Percentiles rank a stretch among this genome's conserved stretches.
phyloP scores from a whole-genome alignment of 2,329 filamentous ascomycete genomes.

The Stenocarpella maydis region DNA sequence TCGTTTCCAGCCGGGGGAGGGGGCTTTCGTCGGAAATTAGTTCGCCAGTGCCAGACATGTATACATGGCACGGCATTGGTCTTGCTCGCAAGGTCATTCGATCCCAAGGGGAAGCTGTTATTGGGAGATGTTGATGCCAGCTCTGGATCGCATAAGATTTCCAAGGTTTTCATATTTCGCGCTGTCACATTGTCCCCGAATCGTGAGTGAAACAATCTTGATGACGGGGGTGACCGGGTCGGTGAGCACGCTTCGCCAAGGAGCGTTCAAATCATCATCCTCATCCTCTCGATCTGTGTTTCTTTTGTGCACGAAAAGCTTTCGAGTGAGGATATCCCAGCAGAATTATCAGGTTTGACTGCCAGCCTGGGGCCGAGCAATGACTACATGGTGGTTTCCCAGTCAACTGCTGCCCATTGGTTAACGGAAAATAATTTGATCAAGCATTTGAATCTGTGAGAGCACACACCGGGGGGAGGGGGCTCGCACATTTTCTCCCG shows the following conservation, averaged over 20 bases:
- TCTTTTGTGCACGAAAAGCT: too few relatives aligned
- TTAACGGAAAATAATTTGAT: not conserved
- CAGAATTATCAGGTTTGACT: too few relatives aligned
- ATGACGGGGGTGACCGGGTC: not conserved
- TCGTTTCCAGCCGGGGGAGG: not conserved
- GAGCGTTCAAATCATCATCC: too few relatives aligned
- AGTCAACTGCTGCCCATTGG: not conserved
- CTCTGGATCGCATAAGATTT: not conserved
- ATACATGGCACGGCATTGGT: conserved; percentile 16
- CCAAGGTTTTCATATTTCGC: not conserved
- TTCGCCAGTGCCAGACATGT: not conserved
- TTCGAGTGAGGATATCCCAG: not conserved
- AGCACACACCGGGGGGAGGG: not conserved
- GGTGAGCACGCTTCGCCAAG: not conserved
- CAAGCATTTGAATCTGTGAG: not conserved
- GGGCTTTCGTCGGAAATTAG: not conserved
- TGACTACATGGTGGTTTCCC: not conserved
- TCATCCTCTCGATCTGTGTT: too few relatives aligned
- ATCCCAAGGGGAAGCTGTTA: not conserved
- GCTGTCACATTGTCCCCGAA: not conserved
- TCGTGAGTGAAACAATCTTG: conserved; percentile 13
- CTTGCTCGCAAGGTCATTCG: not conserved
- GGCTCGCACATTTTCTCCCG: not conserved
- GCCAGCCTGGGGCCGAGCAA: not conserved
- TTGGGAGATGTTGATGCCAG: not conserved